Conservation (phyloP, 1,284 basidiomycete genomes). For the Phellopilus nigrolimitatus region DNA sequence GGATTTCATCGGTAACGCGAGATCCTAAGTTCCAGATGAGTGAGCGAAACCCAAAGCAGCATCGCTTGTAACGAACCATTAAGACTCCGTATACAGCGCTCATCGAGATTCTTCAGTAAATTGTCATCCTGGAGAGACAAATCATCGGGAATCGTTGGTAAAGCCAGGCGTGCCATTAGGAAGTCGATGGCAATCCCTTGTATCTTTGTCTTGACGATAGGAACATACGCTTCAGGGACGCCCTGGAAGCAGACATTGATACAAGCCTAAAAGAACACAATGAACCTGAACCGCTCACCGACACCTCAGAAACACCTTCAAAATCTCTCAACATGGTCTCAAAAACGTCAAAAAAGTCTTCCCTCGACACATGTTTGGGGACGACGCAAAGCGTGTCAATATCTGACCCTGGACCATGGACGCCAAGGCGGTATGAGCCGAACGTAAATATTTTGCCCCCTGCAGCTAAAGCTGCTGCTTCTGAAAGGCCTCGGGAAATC, state of each 20-base stretch:
- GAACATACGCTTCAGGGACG: constrained; percentile 95
- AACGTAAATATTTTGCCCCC: constrained; percentile 99
- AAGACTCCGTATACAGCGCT: constrained; percentile 91
- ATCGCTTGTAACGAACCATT: constrained; percentile 57
- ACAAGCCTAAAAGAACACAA: constrained; percentile 10
- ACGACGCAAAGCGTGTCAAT: constrained; percentile 99
- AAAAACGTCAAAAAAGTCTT: constrained; percentile 95
- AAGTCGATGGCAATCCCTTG: constrained; percentile 93
- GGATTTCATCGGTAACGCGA: constrained; percentile 93
- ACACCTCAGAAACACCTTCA: constrained; percentile 86
- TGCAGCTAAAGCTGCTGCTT: constrained; percentile 78
- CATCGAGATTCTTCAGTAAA: constrained; percentile 89
- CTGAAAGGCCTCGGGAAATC: constrained; percentile 77
- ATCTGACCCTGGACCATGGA: constrained; percentile 94
- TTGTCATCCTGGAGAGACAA: constrained; percentile 89
- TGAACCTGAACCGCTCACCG: constrained; percentile 51
- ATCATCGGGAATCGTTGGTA: constrained; percentile 87
- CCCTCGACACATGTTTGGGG: constrained; percentile 90
- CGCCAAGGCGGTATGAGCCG: constrained; percentile 93
- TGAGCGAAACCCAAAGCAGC: constrained; percentile 16
- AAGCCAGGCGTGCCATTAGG: constrained; percentile 82
- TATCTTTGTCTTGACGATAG: constrained; percentile 90
- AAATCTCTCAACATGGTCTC: constrained; percentile 84
- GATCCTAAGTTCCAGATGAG: constrained; percentile 55
- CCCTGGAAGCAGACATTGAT: constrained; percentile 47